Evolutionary conservation across 345 rosid species (phyloP).

Genomic region (Populus deltoides): DNA sequence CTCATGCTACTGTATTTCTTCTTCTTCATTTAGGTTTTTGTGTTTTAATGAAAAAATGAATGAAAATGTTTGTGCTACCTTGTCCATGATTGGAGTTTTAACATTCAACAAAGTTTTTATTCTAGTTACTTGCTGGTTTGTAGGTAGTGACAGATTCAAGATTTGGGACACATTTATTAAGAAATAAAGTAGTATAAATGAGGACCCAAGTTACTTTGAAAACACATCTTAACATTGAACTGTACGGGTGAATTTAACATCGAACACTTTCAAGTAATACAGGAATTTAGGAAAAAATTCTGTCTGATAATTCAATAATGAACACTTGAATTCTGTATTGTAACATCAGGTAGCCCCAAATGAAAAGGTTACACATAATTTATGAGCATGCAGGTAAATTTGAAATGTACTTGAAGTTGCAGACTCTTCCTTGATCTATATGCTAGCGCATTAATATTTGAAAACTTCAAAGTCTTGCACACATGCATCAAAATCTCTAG

Average conservation of each 20-base stretch:
- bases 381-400: conserved; percentile 2
- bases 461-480: neutral
- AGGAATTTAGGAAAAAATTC: neutral
- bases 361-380: neutral
- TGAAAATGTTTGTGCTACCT: neutral
- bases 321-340: neutral
- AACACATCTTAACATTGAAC: neutral
- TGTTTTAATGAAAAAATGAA: conserved; percentile 6
- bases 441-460: neutral
- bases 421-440: neutral
- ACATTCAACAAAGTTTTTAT: neutral
- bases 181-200: neutral
- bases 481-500: neutral
- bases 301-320: neutral
- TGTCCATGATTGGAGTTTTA: neutral
- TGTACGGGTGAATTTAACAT: neutral
- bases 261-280: neutral
- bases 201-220: neutral
- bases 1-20: conserved; percentile 17
- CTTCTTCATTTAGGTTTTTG: conserved; percentile 12
- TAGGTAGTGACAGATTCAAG: neutral
- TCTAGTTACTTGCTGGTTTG: neutral
- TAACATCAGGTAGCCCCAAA: neutral
- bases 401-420: conserved; percentile 4
- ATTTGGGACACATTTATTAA: neutral